These are phyloP conservation scores for Gossypium turneri DNA, from an alignment of 345 rosid species.

Conservation along the genomic window DNA sequence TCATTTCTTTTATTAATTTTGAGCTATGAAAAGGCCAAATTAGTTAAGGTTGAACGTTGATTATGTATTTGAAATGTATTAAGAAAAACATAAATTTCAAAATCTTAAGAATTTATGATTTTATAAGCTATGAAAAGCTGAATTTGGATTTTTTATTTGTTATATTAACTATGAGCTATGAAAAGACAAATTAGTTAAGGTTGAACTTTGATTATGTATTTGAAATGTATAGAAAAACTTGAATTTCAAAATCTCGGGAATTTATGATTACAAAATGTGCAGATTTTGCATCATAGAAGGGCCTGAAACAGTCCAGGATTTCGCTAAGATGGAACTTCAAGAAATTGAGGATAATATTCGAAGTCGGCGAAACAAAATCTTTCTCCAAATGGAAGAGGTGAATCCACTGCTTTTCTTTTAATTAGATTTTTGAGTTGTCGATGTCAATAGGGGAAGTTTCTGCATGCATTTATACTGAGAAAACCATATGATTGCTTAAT, in stretches of 20 bases:
- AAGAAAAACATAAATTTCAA: no score
- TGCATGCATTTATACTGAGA: background rate
- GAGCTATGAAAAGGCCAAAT: background rate
- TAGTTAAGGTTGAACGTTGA: background rate
- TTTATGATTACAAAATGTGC: conserved; percentile 12
- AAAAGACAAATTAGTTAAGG: no score
- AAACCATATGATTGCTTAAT: background rate
- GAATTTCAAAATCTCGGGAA: background rate
- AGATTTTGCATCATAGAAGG: conserved; percentile 99
- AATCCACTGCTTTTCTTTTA: background rate
- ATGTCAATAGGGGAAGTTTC: background rate
- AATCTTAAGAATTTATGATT: no score
- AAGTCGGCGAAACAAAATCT: conserved; percentile 90
- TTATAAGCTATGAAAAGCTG: no score
- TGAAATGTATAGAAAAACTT: background rate
- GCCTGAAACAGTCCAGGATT: conserved; percentile 91
- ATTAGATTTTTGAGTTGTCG: background rate
- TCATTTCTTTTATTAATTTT: no score
- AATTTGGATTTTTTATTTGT: no score
- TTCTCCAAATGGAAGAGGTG: conserved; percentile 97
- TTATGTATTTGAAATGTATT: background rate
- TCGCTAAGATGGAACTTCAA: conserved; percentile 78
- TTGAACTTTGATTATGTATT: background rate
- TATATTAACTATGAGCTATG: no score
- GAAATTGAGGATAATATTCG: conserved; percentile 93